Evolutionary conservation across 805 yeast genomes (phyloP).

Genomic region (Priceomyces haplophilus): DNA sequence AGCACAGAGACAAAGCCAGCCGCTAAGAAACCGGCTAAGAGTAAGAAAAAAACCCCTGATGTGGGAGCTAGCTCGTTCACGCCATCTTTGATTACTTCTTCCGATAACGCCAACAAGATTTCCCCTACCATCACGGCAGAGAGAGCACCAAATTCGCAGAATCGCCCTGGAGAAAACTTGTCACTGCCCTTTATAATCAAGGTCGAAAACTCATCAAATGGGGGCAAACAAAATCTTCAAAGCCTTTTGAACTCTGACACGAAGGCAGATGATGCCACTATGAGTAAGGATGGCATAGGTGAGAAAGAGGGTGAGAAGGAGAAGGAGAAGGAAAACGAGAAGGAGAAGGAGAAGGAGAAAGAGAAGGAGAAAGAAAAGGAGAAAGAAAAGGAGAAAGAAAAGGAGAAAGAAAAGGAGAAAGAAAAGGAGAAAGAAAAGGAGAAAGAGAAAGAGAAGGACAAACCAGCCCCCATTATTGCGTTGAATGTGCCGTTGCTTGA

Average conservation of each 20-base stretch:
- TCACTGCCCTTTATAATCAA: conserved; percentile 23
- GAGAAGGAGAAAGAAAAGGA: conserved; percentile 7
- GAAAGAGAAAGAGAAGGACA: conserved; percentile 18
- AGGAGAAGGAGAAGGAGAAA: conserved; percentile 10
- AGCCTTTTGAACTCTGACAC: neutral
- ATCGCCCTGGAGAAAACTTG: conserved; percentile 12
- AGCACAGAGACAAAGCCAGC: conserved; percentile 4
- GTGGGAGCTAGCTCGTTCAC: neutral
- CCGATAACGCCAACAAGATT: conserved; percentile 11
- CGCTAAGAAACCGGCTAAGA: neutral
- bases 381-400: conserved; percentile 6
- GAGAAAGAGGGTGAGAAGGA: conserved; percentile 1
- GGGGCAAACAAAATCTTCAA: neutral
- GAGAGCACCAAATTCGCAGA: conserved; percentile 8
- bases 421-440: conserved; percentile 11
- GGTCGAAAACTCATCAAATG: conserved; percentile 2
- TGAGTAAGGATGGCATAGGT: neutral
- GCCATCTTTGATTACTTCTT: conserved; percentile 4
- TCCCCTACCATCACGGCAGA: conserved; percentile 18
- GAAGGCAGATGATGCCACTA: neutral
- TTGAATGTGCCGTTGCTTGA: conserved; percentile 51
- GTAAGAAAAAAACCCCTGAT: conserved; percentile 17
- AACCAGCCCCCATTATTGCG: conserved; percentile 48
- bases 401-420: conserved; percentile 11
- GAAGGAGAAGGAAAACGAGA: conserved; percentile 11